Conservation (phyloP, 129 eudicot genomes). For the Artemisia tridentata region DNA sequence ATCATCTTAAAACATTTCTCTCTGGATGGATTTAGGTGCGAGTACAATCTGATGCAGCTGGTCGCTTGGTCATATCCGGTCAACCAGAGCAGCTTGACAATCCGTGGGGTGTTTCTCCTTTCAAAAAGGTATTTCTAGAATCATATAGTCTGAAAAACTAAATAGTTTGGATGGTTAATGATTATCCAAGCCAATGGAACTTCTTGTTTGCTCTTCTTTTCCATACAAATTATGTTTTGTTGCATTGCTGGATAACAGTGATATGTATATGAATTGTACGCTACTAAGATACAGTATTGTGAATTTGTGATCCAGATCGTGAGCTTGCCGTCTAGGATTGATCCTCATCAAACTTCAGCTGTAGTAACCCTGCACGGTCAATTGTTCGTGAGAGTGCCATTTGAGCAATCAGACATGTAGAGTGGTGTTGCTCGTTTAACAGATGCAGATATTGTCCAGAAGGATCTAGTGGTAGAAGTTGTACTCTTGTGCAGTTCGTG, state of each 20-base stretch:
- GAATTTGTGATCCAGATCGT: conserved; percentile 53
- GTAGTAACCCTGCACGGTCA: conserved; percentile 96
- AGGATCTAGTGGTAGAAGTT: conserved; percentile 3
- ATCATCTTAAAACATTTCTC: neutral
- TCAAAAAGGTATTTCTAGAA: conserved; percentile 61
- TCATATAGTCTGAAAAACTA: neutral
- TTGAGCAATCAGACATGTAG: conserved; percentile 51
- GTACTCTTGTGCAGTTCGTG: conserved; percentile 12
- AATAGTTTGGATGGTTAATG: neutral
- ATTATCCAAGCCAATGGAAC: neutral
- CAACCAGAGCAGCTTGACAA: conserved; percentile 86
- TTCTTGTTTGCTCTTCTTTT: neutral
- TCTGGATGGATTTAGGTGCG: conserved; percentile 61
- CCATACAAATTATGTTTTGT: neutral
- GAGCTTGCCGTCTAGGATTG: conserved; percentile 88
- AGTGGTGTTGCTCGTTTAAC: neutral
- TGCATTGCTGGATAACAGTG: neutral
- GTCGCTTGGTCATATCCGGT: conserved; percentile 89
- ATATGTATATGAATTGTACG: neutral
- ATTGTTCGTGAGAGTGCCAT: conserved; percentile 91
- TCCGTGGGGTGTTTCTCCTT: conserved; percentile 92
- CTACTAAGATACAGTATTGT: neutral
- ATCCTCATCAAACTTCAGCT: conserved; percentile 95
- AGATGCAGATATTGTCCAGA: conserved; percentile 6
- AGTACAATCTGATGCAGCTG: conserved; percentile 96